These are phyloP conservation scores for Colletotrichum liaoningense DNA, from an alignment of 2,329 filamentous ascomycete species.

Conservation along the genomic window DNA sequence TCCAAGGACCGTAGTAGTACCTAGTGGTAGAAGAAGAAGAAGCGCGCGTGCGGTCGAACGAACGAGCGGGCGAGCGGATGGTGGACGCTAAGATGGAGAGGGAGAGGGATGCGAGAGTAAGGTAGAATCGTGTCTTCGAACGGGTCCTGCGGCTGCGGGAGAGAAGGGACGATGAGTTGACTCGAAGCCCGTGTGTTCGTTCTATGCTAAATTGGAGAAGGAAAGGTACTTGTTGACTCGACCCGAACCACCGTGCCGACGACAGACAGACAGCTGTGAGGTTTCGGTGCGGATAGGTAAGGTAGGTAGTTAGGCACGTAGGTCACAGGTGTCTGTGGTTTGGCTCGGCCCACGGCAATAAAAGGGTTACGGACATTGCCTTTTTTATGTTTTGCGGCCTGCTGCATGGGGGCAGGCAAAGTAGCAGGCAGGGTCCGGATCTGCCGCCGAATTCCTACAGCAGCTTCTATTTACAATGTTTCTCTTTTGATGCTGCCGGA, in stretches of 20 bases:
- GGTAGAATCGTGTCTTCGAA: not conserved
- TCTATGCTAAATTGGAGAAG: not conserved
- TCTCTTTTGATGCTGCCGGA: not conserved
- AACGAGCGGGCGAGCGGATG: not conserved
- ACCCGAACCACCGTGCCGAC: not conserved
- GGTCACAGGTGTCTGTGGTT: not conserved
- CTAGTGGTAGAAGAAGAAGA: not conserved
- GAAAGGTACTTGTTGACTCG: not conserved
- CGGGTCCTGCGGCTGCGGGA: not conserved
- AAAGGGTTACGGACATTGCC: not conserved
- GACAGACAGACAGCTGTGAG: not conserved
- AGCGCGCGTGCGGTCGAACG: not conserved
- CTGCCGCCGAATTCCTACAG: not conserved
- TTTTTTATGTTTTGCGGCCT: not conserved
- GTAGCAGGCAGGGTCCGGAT: not conserved
- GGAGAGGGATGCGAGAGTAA: not conserved
- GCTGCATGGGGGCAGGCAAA: not conserved
- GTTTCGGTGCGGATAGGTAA: no score
- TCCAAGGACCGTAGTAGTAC: not conserved
- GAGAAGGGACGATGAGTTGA: not conserved
- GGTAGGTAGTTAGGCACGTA: no score
- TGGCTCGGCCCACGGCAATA: not conserved
- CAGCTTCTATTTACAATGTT: not conserved
- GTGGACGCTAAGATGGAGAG: not conserved
- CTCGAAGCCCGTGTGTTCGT: constrained; percentile 6